Conservation (phyloP, 768 basidiomycete genomes). For the Tulasnella sp. region DNA sequence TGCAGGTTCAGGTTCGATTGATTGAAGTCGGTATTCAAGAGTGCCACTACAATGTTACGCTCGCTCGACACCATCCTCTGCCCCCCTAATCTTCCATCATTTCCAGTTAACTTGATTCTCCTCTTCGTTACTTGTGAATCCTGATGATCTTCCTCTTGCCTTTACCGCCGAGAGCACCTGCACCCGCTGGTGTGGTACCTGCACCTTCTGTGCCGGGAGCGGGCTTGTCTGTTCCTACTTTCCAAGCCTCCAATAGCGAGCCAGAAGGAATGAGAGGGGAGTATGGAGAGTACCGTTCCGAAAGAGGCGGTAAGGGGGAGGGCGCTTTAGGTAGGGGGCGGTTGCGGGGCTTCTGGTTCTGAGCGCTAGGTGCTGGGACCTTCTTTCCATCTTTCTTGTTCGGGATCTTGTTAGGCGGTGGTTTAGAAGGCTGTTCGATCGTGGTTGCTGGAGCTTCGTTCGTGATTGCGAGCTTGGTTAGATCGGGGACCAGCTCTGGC, state of each 20-base stretch:
- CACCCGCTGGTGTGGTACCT: slow-evolving; percentile 11
- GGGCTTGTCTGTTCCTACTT: slow-evolving; percentile 42
- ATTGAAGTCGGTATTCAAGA: background rate
- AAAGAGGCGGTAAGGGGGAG: slow-evolving; percentile 61
- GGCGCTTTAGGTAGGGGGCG: slow-evolving; percentile 65
- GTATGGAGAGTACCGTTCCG: slow-evolving; percentile 68
- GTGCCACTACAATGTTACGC: background rate
- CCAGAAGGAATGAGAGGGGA: slow-evolving; percentile 72
- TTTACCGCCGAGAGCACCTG: slow-evolving; percentile 34
- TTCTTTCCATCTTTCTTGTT: slow-evolving; percentile 19
- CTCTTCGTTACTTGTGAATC: slow-evolving; percentile 32
- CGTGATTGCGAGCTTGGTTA: slow-evolving; percentile 58
- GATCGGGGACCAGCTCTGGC: slow-evolving; percentile 41
- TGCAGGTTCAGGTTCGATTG: background rate
- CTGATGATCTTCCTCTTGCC: slow-evolving; percentile 76
- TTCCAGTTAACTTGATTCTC: background rate
- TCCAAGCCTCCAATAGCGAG: slow-evolving; percentile 72
- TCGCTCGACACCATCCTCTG: background rate
- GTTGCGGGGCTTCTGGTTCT: slow-evolving; percentile 21
- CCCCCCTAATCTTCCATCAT: background rate
- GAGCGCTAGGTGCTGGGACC: background rate
- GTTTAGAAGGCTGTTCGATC: slow-evolving; percentile 39
- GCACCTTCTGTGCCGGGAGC: slow-evolving; percentile 31
- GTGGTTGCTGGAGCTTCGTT: slow-evolving; percentile 31
- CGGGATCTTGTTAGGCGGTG: slow-evolving; percentile 29